Base-by-base conservation (phyloP, 2,329 filamentous ascomycete species). In the Fusarium sp. region DNA sequence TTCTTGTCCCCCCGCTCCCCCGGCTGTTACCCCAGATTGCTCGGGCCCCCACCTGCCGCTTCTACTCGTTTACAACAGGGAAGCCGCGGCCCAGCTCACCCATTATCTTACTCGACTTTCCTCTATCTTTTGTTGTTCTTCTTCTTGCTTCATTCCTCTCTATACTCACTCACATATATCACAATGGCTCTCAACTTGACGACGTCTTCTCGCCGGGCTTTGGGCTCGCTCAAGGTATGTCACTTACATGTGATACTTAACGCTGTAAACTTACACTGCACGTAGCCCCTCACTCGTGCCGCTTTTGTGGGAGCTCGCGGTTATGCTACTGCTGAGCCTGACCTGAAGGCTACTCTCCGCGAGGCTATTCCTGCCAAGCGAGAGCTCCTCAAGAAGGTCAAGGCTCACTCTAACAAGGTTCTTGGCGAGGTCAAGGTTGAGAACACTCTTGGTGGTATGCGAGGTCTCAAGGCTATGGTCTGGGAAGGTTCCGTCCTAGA, bases 401-500 rank as follows among this genome's bases (percentile, higher is more conserved):
- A 98, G 85, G 88, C 91, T 62, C 90, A 95, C 80, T 87, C 89
- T 55, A 88, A 91, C 76, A 96, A 94, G 82, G 90, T 91, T 65
- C 91, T 98, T 76, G 95, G 95, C 61, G 93, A 97, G 76, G 90
- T 98, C 82, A 97, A 95, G 86, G 89, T 98, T 47, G 93, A 95
- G 82, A 97, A 96, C 83, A 93, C 93, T 24, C 89, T 98, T 74
- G 96, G 96, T 75, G 96, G 96, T 77, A 98, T 98, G 96, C 92
- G 94, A 82, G 95, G 95, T 41, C 88, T 99, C 74, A 98, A 97
- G 84, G 93, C 94, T 74, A 98, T 99, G 94, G 88, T 99, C 58
- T 99, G 96, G 96, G 96, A 99, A 83, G 96, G 96, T 48, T 98
- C 94, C 13, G 95, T 98, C 25, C 90, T 99, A 52, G 96, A 99